Conservation (phyloP, 768 basidiomycete species). For the Termitomyces sp. region DNA sequence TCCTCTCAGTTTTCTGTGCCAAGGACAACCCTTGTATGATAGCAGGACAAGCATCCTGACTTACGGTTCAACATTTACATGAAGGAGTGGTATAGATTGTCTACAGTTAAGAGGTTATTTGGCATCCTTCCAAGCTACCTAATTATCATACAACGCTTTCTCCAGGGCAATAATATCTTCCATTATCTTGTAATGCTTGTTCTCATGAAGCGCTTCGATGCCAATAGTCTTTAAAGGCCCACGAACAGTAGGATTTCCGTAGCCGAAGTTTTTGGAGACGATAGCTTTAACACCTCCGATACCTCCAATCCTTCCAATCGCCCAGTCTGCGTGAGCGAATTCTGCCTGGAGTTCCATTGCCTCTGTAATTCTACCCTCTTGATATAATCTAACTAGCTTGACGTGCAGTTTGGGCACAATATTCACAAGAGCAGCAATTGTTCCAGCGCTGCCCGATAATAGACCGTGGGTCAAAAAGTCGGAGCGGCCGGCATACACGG, state of each 20-base stretch:
- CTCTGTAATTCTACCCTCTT: conserved; percentile 48
- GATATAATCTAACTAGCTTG: conserved; percentile 40
- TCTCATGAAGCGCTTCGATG: conserved; percentile 26
- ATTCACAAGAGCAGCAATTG: conserved; percentile 61
- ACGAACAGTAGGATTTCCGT: conserved; percentile 46
- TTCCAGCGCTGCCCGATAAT: conserved; percentile 54
- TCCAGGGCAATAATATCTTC: conserved; percentile 42
- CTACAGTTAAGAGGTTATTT: not conserved
- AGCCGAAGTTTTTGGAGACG: conserved; percentile 57
- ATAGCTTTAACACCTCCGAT: conserved; percentile 64
- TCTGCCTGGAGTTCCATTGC: conserved; percentile 57
- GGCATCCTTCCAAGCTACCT: not conserved
- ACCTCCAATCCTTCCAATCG: conserved; percentile 54
- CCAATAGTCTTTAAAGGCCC: conserved; percentile 42
- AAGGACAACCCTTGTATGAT: not conserved
- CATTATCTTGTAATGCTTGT: conserved; percentile 34
- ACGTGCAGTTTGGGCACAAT: conserved; percentile 54
- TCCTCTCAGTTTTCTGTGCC: not conserved
- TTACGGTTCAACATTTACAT: not conserved
- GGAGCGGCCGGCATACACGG: conserved; percentile 70
- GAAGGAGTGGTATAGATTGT: not conserved
- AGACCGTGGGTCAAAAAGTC: conserved; percentile 65
- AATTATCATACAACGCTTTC: conserved; percentile 24
- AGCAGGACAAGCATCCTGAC: not conserved
- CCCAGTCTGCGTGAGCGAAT: conserved; percentile 65